Evolutionary conservation across 495 filamentous ascomycete genomes (phyloP).

Genomic region (Penicillium desertorum): DNA sequence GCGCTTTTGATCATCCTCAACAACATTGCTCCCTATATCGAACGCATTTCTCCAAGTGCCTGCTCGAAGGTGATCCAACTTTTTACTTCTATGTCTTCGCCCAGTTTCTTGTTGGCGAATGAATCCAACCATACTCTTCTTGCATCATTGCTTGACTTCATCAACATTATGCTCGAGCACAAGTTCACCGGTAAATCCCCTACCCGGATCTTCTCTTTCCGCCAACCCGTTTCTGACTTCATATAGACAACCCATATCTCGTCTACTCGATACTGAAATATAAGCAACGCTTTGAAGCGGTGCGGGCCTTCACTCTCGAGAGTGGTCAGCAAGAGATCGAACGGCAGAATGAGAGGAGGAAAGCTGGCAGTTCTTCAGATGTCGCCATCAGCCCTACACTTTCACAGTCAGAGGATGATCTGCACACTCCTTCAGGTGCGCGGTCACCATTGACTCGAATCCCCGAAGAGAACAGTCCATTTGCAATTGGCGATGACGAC

Average conservation of each 20-base stretch:
- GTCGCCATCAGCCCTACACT: constrained; percentile 35
- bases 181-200: constrained; percentile 71
- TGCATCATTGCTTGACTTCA: constrained; percentile 78
- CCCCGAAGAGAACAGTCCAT: constrained; percentile 76
- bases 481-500: constrained; percentile 89
- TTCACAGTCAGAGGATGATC: constrained; percentile 68
- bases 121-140: constrained; percentile 87
- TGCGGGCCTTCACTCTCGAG: constrained; percentile 92
- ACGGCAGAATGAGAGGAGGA: constrained; percentile 68
- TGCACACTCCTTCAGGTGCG: constrained; percentile 62
- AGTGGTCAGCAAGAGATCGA: constrained; percentile 93
- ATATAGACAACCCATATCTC: constrained; percentile 75
- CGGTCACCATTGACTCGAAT: constrained; percentile 69
- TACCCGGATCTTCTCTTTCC: neutral
- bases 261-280: constrained; percentile 79
- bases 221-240: constrained; percentile 3
- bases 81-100: constrained; percentile 92
- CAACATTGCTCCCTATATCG: constrained; percentile 83
- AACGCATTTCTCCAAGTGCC: constrained; percentile 69
- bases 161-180: constrained; percentile 92
- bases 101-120: constrained; percentile 91
- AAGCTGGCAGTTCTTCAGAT: constrained; percentile 56
- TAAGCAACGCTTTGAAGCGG: constrained; percentile 79
- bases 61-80: constrained; percentile 84
- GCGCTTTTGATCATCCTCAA: constrained; percentile 89